Conservation (phyloP, 331 rosid species). For the Arachis monticola region DNA sequence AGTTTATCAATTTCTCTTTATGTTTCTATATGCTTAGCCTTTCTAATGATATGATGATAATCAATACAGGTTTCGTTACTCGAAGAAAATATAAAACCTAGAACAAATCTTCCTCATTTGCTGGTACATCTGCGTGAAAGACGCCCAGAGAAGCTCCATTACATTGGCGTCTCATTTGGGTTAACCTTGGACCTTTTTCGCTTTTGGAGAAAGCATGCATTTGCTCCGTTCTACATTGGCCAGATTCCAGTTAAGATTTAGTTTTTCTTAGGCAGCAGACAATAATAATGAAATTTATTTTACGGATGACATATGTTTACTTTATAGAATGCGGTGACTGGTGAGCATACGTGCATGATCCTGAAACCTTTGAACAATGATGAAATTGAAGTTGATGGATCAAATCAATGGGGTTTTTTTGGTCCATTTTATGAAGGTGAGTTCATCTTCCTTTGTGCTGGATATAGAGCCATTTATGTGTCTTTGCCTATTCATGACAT, state of each 20-base stretch:
- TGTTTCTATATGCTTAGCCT: slow-evolving; percentile 11
- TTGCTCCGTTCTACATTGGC: slow-evolving; percentile 94
- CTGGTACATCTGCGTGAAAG: slow-evolving; percentile 87
- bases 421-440: slow-evolving; percentile 78
- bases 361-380: slow-evolving; percentile 86
- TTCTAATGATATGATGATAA: slow-evolving; percentile 36
- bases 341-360: slow-evolving; percentile 95
- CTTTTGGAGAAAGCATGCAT: slow-evolving; percentile 92
- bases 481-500: no score
- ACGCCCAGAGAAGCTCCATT: slow-evolving; percentile 90
- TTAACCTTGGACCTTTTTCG: slow-evolving; percentile 86
- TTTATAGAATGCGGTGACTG: slow-evolving; percentile 75
- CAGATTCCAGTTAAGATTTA: slow-evolving; percentile 91
- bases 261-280: slow-evolving; percentile 28
- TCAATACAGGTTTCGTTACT: slow-evolving; percentile 80
- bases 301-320: slow-evolving; percentile 29
- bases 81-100: slow-evolving; percentile 83
- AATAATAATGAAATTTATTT: slow-evolving; percentile 10
- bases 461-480: no score
- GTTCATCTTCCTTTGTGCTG: slow-evolving; percentile 3
- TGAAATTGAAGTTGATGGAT: slow-evolving; percentile 75
- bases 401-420: slow-evolving; percentile 69
- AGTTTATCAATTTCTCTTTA: slow-evolving; percentile 1
- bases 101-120: slow-evolving; percentile 88
- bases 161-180: slow-evolving; percentile 96